Base-by-base conservation (phyloP, 208 protist species). In the Zelonia costaricensis region DNA sequence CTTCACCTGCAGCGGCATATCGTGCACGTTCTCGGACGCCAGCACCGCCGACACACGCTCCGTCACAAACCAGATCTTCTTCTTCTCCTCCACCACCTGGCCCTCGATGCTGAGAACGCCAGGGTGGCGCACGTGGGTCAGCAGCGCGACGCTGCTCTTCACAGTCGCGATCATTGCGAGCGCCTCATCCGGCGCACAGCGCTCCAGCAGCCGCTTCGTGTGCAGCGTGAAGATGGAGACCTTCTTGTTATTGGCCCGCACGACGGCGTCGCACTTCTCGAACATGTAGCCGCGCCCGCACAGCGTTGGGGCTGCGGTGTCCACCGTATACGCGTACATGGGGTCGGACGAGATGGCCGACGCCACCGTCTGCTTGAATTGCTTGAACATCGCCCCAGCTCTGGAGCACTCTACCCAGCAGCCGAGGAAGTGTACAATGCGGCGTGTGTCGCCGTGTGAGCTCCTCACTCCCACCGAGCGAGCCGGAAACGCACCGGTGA, bases 201-300 rank as follows among this genome's bases (percentile, higher is more conserved):
- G 60, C 51, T 60, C 45, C 45, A 73, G 31, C 45, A 85, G 22
- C 6, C 78, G 57, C 35, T 69, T 76, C 25, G 60, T 52, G n/a
- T 63, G 58, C 9, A 83, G 18, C 1, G 65, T 77, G 38, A 85
- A 73, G 27, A 88, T 76, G 23, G 82, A 80, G 4, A 85, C 82
- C 40, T 54, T 54, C 22, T 60, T 73, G 4, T 62, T 62, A n/a
- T 59, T 71, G 10, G 69, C 74, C 5, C 59, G 49, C 46, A 78
- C 70, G 4, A 78, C 59, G 3, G 78, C 78, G 30, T 79, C 73
- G 31, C 65, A 55, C 60, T 78, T 71, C 23, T 68, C 55, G 22
- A 85, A 71, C 9, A 88, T 36, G 38, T 74, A 49, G 25, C 61
- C 43, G 36, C 78, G 77, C 6, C 78, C 78, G 30, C 63, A 69